Conservation (phyloP, 306 rosid species). For the Spatholobus suberectus region DNA sequence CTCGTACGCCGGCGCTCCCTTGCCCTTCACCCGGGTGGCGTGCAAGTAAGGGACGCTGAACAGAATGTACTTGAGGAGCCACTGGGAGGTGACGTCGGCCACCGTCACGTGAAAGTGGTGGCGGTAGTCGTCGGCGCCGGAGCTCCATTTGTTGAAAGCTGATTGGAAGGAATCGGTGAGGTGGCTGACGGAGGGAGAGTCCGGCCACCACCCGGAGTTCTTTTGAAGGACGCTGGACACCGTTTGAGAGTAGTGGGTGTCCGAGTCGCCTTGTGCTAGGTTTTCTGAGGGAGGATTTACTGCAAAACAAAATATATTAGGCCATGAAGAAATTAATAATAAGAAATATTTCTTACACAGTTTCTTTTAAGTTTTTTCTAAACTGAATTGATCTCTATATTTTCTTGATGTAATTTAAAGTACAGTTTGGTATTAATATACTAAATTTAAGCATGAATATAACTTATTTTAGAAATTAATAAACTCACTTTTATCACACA, state of each 20-base stretch:
- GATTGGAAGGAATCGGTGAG: conserved; percentile 52
- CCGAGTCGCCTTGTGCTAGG: conserved; percentile 44
- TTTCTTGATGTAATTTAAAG: too few relatives aligned
- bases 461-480: too few relatives aligned
- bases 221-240: conserved; percentile 61
- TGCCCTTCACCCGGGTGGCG: conserved; percentile 33
- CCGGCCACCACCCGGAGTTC: conserved; percentile 43
- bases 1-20: conserved; percentile 47
- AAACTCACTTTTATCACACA: too few relatives aligned
- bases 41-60: conserved; percentile 67
- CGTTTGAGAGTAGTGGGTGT: conserved; percentile 60
- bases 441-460: too few relatives aligned
- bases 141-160: conserved; percentile 62
- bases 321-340: not conserved
- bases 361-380: too few relatives aligned
- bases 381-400: too few relatives aligned
- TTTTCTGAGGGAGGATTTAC: conserved; percentile 13
- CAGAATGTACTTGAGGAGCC: conserved; percentile 63
- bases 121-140: conserved; percentile 15
- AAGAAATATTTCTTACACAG: too few relatives aligned
- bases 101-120: not conserved
- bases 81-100: conserved; percentile 49
- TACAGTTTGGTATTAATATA: too few relatives aligned
- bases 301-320: conserved; percentile 40
- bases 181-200: conserved; percentile 34